Conservation (phyloP, 768 basidiomycete species). For the Tulasnella sp. region DNA sequence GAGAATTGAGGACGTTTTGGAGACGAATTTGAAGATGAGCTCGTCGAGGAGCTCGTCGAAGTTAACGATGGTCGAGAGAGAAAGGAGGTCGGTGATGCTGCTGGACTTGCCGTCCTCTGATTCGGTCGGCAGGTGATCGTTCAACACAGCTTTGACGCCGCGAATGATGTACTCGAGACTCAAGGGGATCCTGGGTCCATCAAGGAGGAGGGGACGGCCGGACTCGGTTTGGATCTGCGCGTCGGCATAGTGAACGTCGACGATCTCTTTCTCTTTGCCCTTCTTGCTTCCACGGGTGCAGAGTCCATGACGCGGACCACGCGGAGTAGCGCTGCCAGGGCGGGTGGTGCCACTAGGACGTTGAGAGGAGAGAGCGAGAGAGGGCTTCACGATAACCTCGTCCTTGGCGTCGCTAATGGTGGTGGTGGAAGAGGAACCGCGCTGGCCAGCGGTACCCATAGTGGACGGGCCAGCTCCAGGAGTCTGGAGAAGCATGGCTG, state of each 20-base stretch:
- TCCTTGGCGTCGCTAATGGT: background rate
- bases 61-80: conserved; percentile 13
- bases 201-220: conserved; percentile 15
- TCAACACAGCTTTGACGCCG: conserved; percentile 16
- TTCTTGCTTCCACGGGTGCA: conserved; percentile 16
- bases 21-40: background rate
- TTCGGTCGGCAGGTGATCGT: background rate
- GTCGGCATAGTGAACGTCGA: background rate
- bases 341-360: background rate
- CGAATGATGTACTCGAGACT: conserved; percentile 3
- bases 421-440: background rate
- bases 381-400: background rate
- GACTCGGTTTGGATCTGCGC: background rate
- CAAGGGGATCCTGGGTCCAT: conserved; percentile 9
- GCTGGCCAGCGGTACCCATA: background rate
- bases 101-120: background rate
- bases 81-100: conserved; percentile 15
- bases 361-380: background rate
- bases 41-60: conserved; percentile 22
- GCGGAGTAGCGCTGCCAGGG: conserved; percentile 19
- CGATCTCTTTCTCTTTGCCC: conserved; percentile 28
- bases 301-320: background rate
- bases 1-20: conserved; percentile 18
- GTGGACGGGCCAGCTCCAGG: conserved; percentile 28
- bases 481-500: conserved; percentile 6